These are phyloP conservation scores for Cytospora paraplurivora DNA, from an alignment of 2,329 filamentous ascomycete species.

Conservation along the genomic window DNA sequence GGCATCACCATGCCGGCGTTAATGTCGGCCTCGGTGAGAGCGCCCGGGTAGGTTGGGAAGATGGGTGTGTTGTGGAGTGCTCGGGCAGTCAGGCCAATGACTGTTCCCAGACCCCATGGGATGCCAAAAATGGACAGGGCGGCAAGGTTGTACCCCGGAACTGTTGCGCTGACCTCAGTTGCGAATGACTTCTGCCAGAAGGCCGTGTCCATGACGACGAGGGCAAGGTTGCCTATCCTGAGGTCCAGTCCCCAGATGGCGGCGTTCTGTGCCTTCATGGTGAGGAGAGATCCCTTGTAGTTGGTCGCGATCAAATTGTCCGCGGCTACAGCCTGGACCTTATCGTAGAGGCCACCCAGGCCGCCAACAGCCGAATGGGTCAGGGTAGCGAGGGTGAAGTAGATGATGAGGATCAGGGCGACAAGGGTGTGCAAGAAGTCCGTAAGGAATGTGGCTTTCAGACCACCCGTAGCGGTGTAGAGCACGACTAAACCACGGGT, in stretches of 20 bases:
- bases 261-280: constrained; percentile 49
- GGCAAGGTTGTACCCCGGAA: constrained; percentile 50
- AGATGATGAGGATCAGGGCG: constrained; percentile 50
- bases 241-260: constrained; percentile 49
- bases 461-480: constrained; percentile 50
- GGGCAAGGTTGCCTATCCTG: constrained; percentile 51
- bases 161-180: constrained; percentile 48
- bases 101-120: constrained; percentile 50
- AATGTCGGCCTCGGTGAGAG: constrained; percentile 44
- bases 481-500: constrained; percentile 42
- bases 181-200: constrained; percentile 58
- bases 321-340: constrained; percentile 45
- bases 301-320: constrained; percentile 48
- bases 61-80: constrained; percentile 49
- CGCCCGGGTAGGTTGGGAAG: constrained; percentile 46
- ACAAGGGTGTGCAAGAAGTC: constrained; percentile 52
- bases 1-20: constrained; percentile 51
- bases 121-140: constrained; percentile 49
- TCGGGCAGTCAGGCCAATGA: constrained; percentile 47
- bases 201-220: constrained; percentile 54
- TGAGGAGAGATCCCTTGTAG: constrained; percentile 49
- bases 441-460: constrained; percentile 53
- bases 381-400: constrained; percentile 49
- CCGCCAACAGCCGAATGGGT: constrained; percentile 46
- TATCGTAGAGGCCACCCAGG: constrained; percentile 47